phyloP scores from a whole-genome alignment of 1,284 basidiomycete genomes.

The Cryptococcus jaspeensis region DNA sequence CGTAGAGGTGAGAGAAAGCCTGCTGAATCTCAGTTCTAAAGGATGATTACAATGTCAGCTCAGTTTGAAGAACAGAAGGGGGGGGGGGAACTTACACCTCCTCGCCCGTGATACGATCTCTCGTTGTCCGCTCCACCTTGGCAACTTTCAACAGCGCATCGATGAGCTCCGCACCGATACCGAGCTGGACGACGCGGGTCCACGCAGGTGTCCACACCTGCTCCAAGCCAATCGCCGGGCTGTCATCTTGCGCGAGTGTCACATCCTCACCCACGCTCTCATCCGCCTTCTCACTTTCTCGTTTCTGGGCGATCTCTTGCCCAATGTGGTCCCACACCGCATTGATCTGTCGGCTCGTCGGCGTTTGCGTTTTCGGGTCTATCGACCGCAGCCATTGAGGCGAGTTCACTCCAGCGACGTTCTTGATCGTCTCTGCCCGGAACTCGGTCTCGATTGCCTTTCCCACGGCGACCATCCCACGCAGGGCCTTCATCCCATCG shows the following conservation, averaged over 20 bases:
- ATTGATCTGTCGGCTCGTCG: conserved; percentile 24
- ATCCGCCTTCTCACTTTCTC: conserved; percentile 53
- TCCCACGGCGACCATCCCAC: conserved; percentile 79
- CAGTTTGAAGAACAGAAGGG: not conserved
- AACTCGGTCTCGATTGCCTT: conserved; percentile 85
- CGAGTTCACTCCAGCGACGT: conserved; percentile 50
- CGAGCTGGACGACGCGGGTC: conserved; percentile 73
- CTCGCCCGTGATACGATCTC: conserved; percentile 61
- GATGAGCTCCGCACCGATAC: conserved; percentile 79
- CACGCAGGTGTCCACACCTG: conserved; percentile 74
- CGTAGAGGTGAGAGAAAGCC: conserved; percentile 89
- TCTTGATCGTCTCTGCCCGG: conserved; percentile 75
- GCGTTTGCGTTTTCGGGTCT: conserved; percentile 38
- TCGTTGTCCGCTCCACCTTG: conserved; percentile 65
- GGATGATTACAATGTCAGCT: not conserved
- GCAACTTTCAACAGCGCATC: conserved; percentile 82
- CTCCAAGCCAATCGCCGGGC: conserved; percentile 56
- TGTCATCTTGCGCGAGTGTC: conserved; percentile 15
- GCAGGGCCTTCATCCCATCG: conserved; percentile 87
- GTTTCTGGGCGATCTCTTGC: conserved; percentile 4
- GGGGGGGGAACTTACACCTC: conserved; percentile 52
- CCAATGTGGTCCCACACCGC: conserved; percentile 44
- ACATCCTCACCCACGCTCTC: conserved; percentile 49
- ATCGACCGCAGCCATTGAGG: conserved; percentile 35
- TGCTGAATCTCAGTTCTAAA: conserved; percentile 75